These are phyloP conservation scores for Nakazawaea anatomiae DNA, from an alignment of 805 yeast genomes.

Conservation along the genomic window DNA sequence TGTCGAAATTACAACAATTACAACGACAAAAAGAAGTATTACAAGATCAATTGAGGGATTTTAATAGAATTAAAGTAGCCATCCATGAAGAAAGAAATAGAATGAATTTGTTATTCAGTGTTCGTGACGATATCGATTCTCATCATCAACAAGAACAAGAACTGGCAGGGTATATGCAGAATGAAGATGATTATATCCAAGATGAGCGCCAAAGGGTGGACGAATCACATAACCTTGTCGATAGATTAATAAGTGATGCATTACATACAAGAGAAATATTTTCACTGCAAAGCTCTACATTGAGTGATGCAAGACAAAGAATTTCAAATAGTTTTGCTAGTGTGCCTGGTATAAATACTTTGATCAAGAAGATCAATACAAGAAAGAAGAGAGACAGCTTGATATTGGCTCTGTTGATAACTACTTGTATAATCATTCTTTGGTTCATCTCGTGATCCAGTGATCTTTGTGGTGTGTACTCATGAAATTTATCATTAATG, in stretches of 20 bases:
- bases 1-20: slow-evolving; percentile 75
- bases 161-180: slow-evolving; percentile 12
- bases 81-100: slow-evolving; percentile 74
- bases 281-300: slow-evolving; percentile 57
- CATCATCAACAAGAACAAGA: slow-evolving; percentile 40
- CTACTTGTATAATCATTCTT: slow-evolving; percentile 65
- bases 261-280: slow-evolving; percentile 86
- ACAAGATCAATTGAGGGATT: slow-evolving; percentile 63
- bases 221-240: slow-evolving; percentile 68
- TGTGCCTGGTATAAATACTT: slow-evolving; percentile 77
- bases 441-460: slow-evolving; percentile 21
- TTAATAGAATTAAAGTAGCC: slow-evolving; percentile 48
- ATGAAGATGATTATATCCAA: slow-evolving; percentile 68
- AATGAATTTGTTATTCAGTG: slow-evolving; percentile 65
- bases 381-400: slow-evolving; percentile 84
- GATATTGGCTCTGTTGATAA: slow-evolving; percentile 70
- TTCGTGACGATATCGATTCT: slow-evolving; percentile 72
- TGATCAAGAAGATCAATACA: slow-evolving; percentile 77
- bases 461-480: too few relatives aligned
- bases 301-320: slow-evolving; percentile 59
- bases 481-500: too few relatives aligned
- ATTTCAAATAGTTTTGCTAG: slow-evolving; percentile 55
- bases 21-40: slow-evolving; percentile 76
- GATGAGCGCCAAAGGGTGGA: slow-evolving; percentile 74
- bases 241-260: slow-evolving; percentile 76